Conservation (phyloP, 495 filamentous ascomycete species). For the Penicillium atrosanguineum region DNA sequence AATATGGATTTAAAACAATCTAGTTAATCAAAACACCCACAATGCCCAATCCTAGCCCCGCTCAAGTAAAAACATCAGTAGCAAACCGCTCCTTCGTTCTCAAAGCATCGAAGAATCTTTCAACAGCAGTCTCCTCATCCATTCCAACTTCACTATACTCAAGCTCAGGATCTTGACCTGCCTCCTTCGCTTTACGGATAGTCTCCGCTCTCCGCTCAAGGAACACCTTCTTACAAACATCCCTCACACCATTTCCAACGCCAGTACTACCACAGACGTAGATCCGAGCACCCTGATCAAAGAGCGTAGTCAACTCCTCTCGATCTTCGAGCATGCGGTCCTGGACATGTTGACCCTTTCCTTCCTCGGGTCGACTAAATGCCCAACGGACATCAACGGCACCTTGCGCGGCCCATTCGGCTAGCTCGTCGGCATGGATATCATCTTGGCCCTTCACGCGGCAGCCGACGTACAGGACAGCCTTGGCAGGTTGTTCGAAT, state of each 20-base stretch:
- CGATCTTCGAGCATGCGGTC: constrained; percentile 56
- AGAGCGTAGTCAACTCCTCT: constrained; percentile 50
- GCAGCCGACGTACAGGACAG: constrained; percentile 65
- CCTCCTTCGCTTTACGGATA: constrained; percentile 26
- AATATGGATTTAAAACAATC: no score
- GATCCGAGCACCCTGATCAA: constrained; percentile 57
- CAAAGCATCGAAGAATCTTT: constrained; percentile 55
- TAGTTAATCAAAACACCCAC: neutral
- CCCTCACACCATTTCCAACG: constrained; percentile 59
- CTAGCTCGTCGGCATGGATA: constrained; percentile 59
- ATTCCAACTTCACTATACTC: constrained; percentile 34
- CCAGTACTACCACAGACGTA: constrained; percentile 65
- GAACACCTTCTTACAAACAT: constrained; percentile 49
- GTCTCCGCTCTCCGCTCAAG: constrained; percentile 43
- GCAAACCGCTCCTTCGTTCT: constrained; percentile 60
- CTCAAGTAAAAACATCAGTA: constrained; percentile 60
- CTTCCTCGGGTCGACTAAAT: constrained; percentile 43
- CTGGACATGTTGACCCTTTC: constrained; percentile 55
- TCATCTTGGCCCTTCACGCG: constrained; percentile 55
- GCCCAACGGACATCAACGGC: constrained; percentile 57
- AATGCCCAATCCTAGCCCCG: neutral
- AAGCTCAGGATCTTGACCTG: constrained; percentile 28
- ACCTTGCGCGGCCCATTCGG: constrained; percentile 55
- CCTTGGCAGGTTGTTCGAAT: constrained; percentile 47
- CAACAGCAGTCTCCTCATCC: constrained; percentile 35